Evolutionary conservation across 129 eudicot species (phyloP).

Genomic region (Scalesia atractyloides): DNA sequence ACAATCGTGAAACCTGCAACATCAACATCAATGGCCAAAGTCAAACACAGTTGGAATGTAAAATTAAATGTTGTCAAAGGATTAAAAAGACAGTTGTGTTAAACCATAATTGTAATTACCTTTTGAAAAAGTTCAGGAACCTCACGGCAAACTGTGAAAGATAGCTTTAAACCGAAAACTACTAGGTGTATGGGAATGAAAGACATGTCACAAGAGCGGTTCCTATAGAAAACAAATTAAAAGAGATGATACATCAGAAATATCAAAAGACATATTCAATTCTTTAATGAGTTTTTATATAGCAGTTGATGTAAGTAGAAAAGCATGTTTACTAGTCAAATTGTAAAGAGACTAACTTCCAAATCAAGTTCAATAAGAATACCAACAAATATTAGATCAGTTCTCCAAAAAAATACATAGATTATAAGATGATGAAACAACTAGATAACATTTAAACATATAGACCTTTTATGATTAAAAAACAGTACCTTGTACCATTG

Average conservation of each 20-base stretch:
- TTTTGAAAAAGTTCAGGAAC: slow-evolving; percentile 75
- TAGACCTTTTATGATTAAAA: not conserved
- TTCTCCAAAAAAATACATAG: not conserved
- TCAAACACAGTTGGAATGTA: slow-evolving; percentile 2
- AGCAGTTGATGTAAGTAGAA: not conserved
- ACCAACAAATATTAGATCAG: slow-evolving; percentile 4
- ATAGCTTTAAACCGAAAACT: slow-evolving; percentile 56
- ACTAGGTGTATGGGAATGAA: slow-evolving; percentile 43
- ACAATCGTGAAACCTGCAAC: slow-evolving; percentile 82
- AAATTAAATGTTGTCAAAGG: slow-evolving; percentile 5
- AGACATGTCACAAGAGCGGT: slow-evolving; percentile 38
- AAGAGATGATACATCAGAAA: slow-evolving; percentile 26
- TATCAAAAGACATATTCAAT: slow-evolving; percentile 6
- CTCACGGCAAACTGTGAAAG: slow-evolving; percentile 72
- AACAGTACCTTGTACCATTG: slow-evolving; percentile 61
- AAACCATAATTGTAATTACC: slow-evolving; percentile 38
- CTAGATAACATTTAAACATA: not conserved
- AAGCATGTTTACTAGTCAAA: slow-evolving; percentile 4
- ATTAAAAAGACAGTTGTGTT: not conserved
- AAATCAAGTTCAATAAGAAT: slow-evolving; percentile 12
- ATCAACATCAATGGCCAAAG: slow-evolving; percentile 11
- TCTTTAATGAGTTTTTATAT: not conserved
- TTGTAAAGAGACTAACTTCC: not conserved
- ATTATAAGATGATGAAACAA: not conserved
- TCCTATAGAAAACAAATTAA: slow-evolving; percentile 36